Conservation (phyloP, 2,329 filamentous ascomycete genomes). For the Scytalidium sp. region DNA sequence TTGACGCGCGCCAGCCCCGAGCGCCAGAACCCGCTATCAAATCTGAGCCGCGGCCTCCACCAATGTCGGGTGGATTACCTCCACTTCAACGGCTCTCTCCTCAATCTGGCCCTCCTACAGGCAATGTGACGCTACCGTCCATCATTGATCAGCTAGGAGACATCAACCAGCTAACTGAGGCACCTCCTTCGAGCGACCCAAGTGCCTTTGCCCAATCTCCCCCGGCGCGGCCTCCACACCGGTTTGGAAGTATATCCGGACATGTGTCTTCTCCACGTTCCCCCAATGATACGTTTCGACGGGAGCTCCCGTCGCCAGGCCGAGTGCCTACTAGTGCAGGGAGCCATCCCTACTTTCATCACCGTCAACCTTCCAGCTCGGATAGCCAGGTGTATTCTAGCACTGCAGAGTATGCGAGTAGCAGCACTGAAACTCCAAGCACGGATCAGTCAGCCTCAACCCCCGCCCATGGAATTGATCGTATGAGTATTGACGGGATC, state of each 20-base stretch:
- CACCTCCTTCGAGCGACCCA: constrained; percentile 12
- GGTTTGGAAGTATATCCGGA: constrained; percentile 16
- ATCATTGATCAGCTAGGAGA: constrained; percentile 26
- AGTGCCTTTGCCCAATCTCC: constrained; percentile 24
- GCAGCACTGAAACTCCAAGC: constrained; percentile 42
- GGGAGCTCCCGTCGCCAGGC: constrained; percentile 38
- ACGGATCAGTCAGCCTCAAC: constrained; percentile 43
- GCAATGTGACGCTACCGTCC: constrained; percentile 27
- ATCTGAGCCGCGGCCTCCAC: constrained; percentile 10
- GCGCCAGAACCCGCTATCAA: constrained; percentile 14
- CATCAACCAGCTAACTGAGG: constrained; percentile 22
- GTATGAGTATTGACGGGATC: constrained; percentile 57
- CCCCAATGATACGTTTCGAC: constrained; percentile 31
- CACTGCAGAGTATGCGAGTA: constrained; percentile 23
- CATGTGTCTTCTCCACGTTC: constrained; percentile 27
- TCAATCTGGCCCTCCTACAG: constrained; percentile 20
- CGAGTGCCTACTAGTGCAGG: constrained; percentile 2
- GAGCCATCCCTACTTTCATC: constrained; percentile 12
- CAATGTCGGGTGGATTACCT: constrained; percentile 20
- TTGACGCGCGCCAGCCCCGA: constrained; percentile 6
- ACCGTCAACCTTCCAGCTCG: constrained; percentile 22
- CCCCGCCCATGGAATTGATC: constrained; percentile 44
- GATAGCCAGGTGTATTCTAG: constrained; percentile 20
- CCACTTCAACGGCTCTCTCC: constrained; percentile 24
- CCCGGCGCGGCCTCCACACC: constrained; percentile 16